These are phyloP conservation scores for Xylariaceae sp. DNA, from an alignment of 2,329 filamentous ascomycete genomes.

Conservation along the genomic window DNA sequence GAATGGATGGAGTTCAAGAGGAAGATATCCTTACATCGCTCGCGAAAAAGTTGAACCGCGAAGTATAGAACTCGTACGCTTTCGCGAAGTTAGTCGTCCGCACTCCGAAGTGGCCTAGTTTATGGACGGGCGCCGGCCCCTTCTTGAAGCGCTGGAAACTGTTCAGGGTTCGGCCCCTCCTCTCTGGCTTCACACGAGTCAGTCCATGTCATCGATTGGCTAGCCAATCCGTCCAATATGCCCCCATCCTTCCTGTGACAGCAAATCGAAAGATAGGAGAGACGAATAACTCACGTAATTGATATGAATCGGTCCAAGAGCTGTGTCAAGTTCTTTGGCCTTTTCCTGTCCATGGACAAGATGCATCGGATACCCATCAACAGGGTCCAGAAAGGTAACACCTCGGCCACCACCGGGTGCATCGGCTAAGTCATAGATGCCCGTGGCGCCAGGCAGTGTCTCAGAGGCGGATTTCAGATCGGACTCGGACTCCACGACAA, in stretches of 20 bases:
- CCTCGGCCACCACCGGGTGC: conserved; percentile 49
- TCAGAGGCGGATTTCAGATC: conserved; percentile 48
- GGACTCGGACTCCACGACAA: conserved; percentile 50
- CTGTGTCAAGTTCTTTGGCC: conserved; percentile 34
- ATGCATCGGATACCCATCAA: conserved; percentile 53
- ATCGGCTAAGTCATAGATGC: conserved; percentile 43
- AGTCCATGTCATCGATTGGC: not conserved
- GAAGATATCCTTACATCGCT: conserved; percentile 37
- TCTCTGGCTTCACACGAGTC: conserved; percentile 32
- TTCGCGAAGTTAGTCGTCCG: conserved; percentile 47
- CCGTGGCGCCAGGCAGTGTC: conserved; percentile 42
- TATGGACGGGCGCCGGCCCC: conserved; percentile 44
- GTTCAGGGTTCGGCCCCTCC: conserved; percentile 45
- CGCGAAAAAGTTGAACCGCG: conserved; percentile 46
- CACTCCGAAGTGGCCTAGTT: conserved; percentile 51
- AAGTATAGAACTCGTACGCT: conserved; percentile 44
- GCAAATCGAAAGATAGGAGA: not conserved
- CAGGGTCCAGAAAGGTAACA: conserved; percentile 47
- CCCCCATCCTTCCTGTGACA: not conserved
- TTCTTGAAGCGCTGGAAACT: conserved; percentile 48
- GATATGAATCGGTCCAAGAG: conserved; percentile 38
- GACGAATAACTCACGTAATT: conserved; percentile 36
- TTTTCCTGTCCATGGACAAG: conserved; percentile 49
- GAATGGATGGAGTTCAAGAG: not conserved
- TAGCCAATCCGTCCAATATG: not conserved